Evolutionary conservation across 805 yeast genomes (phyloP).

Genomic region (Isabelozyma heimii): DNA sequence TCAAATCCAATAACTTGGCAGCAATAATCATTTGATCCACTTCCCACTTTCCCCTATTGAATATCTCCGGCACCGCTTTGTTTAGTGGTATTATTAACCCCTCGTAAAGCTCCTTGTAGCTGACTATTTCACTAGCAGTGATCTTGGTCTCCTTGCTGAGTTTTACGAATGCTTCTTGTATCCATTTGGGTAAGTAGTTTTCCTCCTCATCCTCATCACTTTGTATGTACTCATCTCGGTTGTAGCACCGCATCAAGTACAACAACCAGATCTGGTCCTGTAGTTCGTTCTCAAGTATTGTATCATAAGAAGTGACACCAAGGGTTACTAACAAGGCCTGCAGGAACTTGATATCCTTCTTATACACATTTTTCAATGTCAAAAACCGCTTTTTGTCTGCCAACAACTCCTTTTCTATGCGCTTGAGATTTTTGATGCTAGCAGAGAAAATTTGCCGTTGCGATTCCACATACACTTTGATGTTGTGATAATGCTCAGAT

Average conservation of each 20-base stretch:
- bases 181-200: conserved; percentile 51
- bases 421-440: conserved; percentile 44
- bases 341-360: conserved; percentile 51
- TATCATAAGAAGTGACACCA: conserved; percentile 56
- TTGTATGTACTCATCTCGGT: conserved; percentile 31
- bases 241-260: conserved; percentile 61
- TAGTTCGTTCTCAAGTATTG: conserved; percentile 45
- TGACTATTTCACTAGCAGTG: conserved; percentile 52
- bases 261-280: conserved; percentile 59
- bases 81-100: conserved; percentile 49
- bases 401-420: conserved; percentile 45
- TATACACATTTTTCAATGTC: conserved; percentile 57
- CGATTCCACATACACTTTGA: conserved; percentile 45
- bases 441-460: conserved; percentile 48
- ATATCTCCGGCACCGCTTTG: conserved; percentile 56
- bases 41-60: conserved; percentile 48
- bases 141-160: conserved; percentile 37
- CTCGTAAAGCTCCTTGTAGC: conserved; percentile 52
- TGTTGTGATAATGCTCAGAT: conserved; percentile 12
- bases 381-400: conserved; percentile 43
- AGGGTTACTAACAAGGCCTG: conserved; percentile 54
- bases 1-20: conserved; percentile 49
- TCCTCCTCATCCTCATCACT: conserved; percentile 25
- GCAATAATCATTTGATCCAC: conserved; percentile 48
- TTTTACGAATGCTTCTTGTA: conserved; percentile 36